phyloP scores from a whole-genome alignment of 169 alveolate genomes.

The Eimeria maxima region DNA sequence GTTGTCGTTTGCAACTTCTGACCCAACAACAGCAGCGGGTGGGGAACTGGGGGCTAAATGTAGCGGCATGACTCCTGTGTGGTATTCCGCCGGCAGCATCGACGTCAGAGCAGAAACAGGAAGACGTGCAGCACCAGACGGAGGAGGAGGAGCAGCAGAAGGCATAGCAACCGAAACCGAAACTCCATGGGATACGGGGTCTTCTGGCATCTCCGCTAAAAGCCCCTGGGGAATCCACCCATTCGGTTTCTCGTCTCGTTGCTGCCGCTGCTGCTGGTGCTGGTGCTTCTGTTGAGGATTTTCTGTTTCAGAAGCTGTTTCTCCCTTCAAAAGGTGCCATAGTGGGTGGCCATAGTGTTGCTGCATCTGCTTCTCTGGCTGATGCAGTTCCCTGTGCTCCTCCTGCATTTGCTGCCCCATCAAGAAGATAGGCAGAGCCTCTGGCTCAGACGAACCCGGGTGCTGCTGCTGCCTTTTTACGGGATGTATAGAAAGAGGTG shows the following conservation, averaged over 20 bases:
- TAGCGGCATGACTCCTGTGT: conserved; percentile 63
- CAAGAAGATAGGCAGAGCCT: conserved; percentile 22
- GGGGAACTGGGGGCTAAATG: conserved; percentile 35
- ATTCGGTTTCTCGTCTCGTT: conserved; percentile 7
- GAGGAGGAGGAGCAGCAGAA: not conserved
- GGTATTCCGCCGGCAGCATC: conserved; percentile 7
- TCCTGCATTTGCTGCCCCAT: conserved; percentile 53
- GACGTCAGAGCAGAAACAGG: conserved; percentile 21
- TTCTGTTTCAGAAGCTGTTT: not conserved
- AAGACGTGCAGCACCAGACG: not conserved
- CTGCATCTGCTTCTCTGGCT: conserved; percentile 43
- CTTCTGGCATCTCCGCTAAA: not conserved
- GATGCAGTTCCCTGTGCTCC: conserved; percentile 73
- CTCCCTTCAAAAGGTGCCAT: conserved; percentile 73
- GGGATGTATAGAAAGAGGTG: conserved; percentile 47
- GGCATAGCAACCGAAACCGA: not conserved
- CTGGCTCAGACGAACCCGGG: conserved; percentile 28
- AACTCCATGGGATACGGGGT: not conserved
- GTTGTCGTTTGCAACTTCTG: not conserved
- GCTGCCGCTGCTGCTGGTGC: conserved; percentile 54
- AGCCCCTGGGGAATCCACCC: conserved; percentile 6
- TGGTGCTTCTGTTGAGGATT: conserved; percentile 17
- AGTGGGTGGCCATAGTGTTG: conserved; percentile 51
- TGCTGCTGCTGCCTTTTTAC: conserved; percentile 48
- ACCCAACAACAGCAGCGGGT: conserved; percentile 6